Conservation (phyloP, 306 rosid genomes). For the Betula pendula region DNA sequence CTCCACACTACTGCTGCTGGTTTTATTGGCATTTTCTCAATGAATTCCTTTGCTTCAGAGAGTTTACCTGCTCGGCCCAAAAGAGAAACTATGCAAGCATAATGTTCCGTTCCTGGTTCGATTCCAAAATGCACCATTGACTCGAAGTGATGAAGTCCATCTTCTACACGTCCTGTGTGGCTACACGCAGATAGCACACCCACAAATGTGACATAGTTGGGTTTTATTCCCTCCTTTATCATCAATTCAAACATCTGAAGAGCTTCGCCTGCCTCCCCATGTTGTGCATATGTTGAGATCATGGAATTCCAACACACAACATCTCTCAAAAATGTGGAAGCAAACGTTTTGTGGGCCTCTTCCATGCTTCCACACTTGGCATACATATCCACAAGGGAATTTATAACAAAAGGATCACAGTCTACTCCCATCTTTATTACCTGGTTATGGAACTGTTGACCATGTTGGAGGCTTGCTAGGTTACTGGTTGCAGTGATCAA, state of each 20-base stretch:
- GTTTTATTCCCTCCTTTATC: conserved; percentile 51
- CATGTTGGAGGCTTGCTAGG: conserved; percentile 68
- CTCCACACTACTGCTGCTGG: conserved; percentile 85
- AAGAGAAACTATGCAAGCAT: conserved; percentile 83
- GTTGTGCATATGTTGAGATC: conserved; percentile 80
- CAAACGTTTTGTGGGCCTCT: conserved; percentile 63
- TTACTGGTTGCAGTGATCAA: conserved; percentile 66
- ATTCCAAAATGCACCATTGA: conserved; percentile 62
- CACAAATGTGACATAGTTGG: conserved; percentile 78
- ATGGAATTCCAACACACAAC: conserved; percentile 90
- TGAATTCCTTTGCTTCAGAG: conserved; percentile 65
- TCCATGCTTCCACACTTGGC: conserved; percentile 76
- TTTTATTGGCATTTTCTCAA: conserved; percentile 68
- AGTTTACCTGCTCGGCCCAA: conserved; percentile 72
- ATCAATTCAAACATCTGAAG: conserved; percentile 55
- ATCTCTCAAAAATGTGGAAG: conserved; percentile 50
- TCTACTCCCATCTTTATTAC: conserved; percentile 71
- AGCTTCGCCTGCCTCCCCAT: conserved; percentile 75
- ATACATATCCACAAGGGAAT: conserved; percentile 83
- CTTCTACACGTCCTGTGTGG: conserved; percentile 77
- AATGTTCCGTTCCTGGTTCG: conserved; percentile 78
- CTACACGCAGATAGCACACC: conserved; percentile 82
- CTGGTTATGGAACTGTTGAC: conserved; percentile 85
- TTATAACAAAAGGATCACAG: conserved; percentile 65
- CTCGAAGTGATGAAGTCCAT: conserved; percentile 64